Evolutionary conservation across 306 rosid genomes (phyloP), one percentile per base, ranked within the genome.

Genomic region (Lathyrus tuberosus): DNA sequence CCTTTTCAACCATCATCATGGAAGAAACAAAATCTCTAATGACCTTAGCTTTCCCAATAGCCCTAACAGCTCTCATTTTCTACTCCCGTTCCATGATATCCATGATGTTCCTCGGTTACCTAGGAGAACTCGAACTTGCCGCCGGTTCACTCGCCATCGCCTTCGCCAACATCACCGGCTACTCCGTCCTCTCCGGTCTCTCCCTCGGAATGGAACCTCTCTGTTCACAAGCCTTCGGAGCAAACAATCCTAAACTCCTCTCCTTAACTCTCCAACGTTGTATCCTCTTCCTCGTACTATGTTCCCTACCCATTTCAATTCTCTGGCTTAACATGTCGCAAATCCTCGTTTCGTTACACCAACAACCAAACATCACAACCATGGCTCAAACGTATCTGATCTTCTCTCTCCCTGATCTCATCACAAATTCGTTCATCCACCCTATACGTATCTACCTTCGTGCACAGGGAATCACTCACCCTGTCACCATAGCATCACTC

Each of bases 381-480:
- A 62, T 88, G 71, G 85, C 97, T 3, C 96, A 81, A 28, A 93
- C 85, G 0, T 93, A 80, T 18, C 78, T 93, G 0, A 0, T 82
- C 0, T 93, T 73, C 35, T 66, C 87, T 5, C 89, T 93, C 65
- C 98, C 98, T 0, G 98, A 93, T 80, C 91, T 93, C 9, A 7
- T 90, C 5, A 82, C 96, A 6, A 88, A 92, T 82, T 86, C 96
- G 0, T 81, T 88, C 70, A 52, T 88, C 20, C 89, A 89, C 72
- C 98, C 98, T 44, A 85, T 89, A 78, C 86, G 95, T 40, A 80
- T 92, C 75, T 92, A 89, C 87, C 98, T 92, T 78, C 95, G 98
- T 2, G 81, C 98, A 0, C 98, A 92, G 67, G 85, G 88, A 4
- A 72, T 92, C 79, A 89, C 89, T 52, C 87, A 46, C 62, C 98